These are phyloP conservation scores for Entonaema liquescens DNA, from an alignment of 495 filamentous ascomycete genomes.

Conservation along the genomic window DNA sequence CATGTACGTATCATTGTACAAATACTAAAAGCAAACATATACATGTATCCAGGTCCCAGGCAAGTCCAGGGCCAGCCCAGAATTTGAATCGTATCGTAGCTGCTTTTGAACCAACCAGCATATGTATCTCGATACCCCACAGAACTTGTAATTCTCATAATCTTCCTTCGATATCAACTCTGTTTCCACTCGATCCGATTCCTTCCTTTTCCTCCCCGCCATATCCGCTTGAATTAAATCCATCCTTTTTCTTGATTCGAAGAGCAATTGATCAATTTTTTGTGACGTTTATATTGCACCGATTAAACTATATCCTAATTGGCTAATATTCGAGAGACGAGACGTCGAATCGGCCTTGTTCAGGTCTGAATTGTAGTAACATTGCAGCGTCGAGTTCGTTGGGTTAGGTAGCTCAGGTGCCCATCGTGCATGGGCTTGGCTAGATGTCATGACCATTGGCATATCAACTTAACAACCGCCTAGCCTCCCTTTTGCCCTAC, in stretches of 20 bases:
- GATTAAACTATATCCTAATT: conserved; percentile 12
- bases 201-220: conserved; percentile 34
- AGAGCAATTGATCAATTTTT: conserved; percentile 28
- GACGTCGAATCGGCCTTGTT: conserved; percentile 8
- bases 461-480: conserved; percentile 24
- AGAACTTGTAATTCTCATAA: conserved; percentile 16
- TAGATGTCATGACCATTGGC: conserved; percentile 28
- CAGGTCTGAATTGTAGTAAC: conserved; percentile 1
- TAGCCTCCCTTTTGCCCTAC: conserved; percentile 27
- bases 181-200: conserved; percentile 41
- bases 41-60: not conserved
- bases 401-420: conserved; percentile 18
- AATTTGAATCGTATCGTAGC: not conserved
- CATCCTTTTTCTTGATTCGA: conserved; percentile 14
- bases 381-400: conserved; percentile 15
- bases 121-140: conserved; percentile 16
- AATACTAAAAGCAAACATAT: too few relatives aligned
- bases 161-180: conserved; percentile 34
- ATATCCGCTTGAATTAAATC: conserved; percentile 35
- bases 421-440: conserved; percentile 24
- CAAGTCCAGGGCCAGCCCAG: not conserved
- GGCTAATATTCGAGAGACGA: conserved; percentile 11
- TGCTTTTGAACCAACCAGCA: conserved; percentile 1
- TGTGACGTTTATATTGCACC: conserved; percentile 24
- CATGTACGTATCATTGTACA: not conserved